These are phyloP conservation scores for Eragrostis nindensis DNA, from an alignment of 176 grass and related monocot genomes.

Conservation along the genomic window DNA sequence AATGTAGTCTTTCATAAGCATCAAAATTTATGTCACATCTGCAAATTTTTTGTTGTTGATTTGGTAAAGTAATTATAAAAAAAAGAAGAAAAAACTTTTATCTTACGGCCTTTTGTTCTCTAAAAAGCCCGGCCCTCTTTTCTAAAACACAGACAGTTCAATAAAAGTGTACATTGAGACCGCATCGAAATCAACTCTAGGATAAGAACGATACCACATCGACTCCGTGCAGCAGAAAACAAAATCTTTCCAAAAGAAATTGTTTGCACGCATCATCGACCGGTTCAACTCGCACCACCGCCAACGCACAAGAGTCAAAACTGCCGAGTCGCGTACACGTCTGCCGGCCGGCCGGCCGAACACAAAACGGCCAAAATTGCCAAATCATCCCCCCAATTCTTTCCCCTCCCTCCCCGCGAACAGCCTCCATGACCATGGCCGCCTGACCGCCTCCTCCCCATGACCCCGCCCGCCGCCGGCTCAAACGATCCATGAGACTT, in stretches of 20 bases:
- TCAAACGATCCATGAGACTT: constrained; percentile 51
- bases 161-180: too few relatives aligned
- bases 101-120: too few relatives aligned
- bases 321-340: constrained; percentile 25
- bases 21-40: too few relatives aligned
- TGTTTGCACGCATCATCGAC: not conserved
- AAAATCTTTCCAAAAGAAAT: not conserved
- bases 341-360: not conserved
- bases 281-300: not conserved
- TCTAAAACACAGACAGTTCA: too few relatives aligned
- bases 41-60: too few relatives aligned
- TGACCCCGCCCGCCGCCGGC: constrained; percentile 4
- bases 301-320: not conserved
- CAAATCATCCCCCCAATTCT: constrained; percentile 32
- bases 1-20: too few relatives aligned
- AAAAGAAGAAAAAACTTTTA: too few relatives aligned
- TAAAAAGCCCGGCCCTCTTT: too few relatives aligned
- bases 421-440: constrained; percentile 15
- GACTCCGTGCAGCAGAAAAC: not conserved
- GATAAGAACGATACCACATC: not conserved
- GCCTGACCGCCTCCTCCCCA: not conserved
- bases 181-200: too few relatives aligned
- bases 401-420: constrained; percentile 27
- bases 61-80: too few relatives aligned
- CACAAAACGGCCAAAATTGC: constrained; percentile 42